Evolutionary conservation across 2,329 filamentous ascomycete genomes (phyloP), one percentile per base, ranked within the genome.

Genomic region (Xylaria sp.): DNA sequence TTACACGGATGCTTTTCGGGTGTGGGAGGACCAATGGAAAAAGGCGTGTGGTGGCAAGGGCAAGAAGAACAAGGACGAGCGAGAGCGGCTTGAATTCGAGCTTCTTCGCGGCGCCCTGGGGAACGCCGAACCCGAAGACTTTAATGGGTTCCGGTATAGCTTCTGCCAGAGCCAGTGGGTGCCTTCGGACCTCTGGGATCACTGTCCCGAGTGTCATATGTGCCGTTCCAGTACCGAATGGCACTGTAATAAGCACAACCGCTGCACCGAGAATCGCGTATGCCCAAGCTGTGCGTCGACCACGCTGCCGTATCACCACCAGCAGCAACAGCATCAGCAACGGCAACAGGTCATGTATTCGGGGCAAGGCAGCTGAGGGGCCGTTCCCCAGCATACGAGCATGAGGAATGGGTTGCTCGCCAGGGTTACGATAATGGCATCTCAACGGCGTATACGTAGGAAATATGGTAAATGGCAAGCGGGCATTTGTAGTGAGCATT

Each of bases 81-180:
- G 75, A n/a, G 75, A 79, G 64, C 74, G 74, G 7, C 74, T 79
- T 11, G 77, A 79, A 56, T 78, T 76, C 58, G 76, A 79, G 68
- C 72, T 79, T 56, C 72, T 79, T 56, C 76, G 78, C 19, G 77
- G 75, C 19, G 78, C 70, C 1, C 69, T 79, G 21, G 78, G 78
- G 21, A 77, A 76, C 36, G 73, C 71, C 57, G 76, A 73, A 53
- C 71, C 73, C 56, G 72, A 77, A 59, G 76, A 75, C 60, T 79
- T 79, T 63, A 56, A 78, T 56, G 78, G 78, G 24, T 75, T 72
- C 65, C 75, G 74, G 71, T 79, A 79, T 64, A 78, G 78, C 68
- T 79, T 79, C 64, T 79, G 78, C 66, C 69, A 72, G 56, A 72
- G 76, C 34, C 70, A 73, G 34, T 79, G 78, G 78, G 75, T 78